Base-by-base conservation (phyloP, 495 filamentous ascomycete genomes). In the Penicillium argentinense region DNA sequence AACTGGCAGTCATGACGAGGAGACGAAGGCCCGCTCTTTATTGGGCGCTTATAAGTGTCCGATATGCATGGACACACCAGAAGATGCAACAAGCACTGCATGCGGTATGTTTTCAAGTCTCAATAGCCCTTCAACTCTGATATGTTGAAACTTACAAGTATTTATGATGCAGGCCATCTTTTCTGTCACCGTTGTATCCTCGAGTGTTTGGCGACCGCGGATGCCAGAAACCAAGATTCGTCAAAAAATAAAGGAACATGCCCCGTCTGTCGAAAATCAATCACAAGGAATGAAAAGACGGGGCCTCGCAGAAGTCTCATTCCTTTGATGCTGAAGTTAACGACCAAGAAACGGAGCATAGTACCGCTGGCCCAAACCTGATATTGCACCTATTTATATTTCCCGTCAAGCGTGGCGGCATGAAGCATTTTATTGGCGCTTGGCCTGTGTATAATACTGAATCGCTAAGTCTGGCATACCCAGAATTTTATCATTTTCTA, bases 61-160 rank as follows among this genome's bases (percentile, higher is more conserved):
- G 14, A 33, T 57, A 3, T 57, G 54, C 18, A 53, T 57, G 54
- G 54, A 57, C 24, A 53, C 38, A 11, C 46, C 45, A 0, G 49
- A 53, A 32, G 38, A 57, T 53, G 45, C 50, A 9, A 57, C 54
- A 3, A 53, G 37, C 18, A 57, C 54, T 3, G 26, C 46, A 1
- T 57, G 54, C 16, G 54, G 54, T 57, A 50, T 4, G 54, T 47
- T 11, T n/a, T n/a, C n/a, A n/a, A n/a, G n/a, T n/a, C n/a, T n/a
- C n/a, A n/a, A n/a, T n/a, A n/a, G n/a, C n/a, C n/a, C n/a, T n/a
- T n/a, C n/a, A n/a, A n/a, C n/a, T n/a, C n/a, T n/a, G n/a, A n/a
- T n/a, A n/a, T n/a, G n/a, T n/a, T n/a, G n/a, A n/a, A n/a, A n/a
- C n/a, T n/a, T n/a, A n/a, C n/a, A n/a, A n/a, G n/a, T n/a, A n/a